These are phyloP conservation scores for Galerina sulciceps DNA, from an alignment of 768 basidiomycete species.

Conservation along the genomic window DNA sequence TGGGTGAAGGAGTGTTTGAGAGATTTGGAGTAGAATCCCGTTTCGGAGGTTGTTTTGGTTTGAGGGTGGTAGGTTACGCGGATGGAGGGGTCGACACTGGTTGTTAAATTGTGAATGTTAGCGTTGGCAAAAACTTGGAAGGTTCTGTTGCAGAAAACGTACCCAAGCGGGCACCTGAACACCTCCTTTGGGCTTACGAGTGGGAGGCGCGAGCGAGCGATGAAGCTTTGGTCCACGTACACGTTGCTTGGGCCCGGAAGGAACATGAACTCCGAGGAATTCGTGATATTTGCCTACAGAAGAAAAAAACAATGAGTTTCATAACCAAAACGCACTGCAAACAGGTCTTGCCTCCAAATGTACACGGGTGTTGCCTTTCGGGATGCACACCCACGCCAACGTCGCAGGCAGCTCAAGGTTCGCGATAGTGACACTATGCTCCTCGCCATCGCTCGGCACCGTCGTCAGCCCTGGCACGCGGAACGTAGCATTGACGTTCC, in stretches of 20 bases:
- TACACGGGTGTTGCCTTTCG: constrained; percentile 34
- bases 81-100: constrained; percentile 41
- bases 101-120: not conserved
- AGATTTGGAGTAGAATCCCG: constrained; percentile 37
- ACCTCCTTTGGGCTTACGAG: constrained; percentile 39
- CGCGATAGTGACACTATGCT: constrained; percentile 36
- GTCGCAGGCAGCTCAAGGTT: constrained; percentile 32
- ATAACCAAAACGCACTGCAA: not conserved
- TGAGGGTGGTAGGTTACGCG: constrained; percentile 40
- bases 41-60: constrained; percentile 29
- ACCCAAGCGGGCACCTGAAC: constrained; percentile 45
- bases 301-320: not conserved
- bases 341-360: constrained; percentile 30
- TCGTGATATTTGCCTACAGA: constrained; percentile 39
- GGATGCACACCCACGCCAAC: constrained; percentile 40
- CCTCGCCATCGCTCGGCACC: constrained; percentile 32
- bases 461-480: constrained; percentile 33
- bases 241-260: constrained; percentile 35
- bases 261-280: constrained; percentile 41
- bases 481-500: constrained; percentile 37
- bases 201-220: constrained; percentile 33
- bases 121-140: not conserved
- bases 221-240: constrained; percentile 46
- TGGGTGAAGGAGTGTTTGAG: constrained; percentile 31
- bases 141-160: constrained; percentile 8